Conservation (phyloP, 805 yeast species). For the Pichia deserticola region DNA sequence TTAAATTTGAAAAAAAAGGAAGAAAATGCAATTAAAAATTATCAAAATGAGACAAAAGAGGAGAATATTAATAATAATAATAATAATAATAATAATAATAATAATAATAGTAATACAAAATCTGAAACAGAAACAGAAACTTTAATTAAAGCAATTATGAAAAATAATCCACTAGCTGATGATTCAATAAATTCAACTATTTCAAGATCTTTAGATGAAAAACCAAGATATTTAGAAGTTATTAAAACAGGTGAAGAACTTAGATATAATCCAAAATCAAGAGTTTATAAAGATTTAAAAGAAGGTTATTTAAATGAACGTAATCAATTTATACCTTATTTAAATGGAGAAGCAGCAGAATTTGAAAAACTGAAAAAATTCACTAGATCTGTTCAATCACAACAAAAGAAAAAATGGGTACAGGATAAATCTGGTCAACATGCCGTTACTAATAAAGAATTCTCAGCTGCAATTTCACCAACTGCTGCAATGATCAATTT, state of each 20-base stretch:
- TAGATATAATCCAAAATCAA: slow-evolving; percentile 48
- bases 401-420: slow-evolving; percentile 15
- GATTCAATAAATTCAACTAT: slow-evolving; percentile 28
- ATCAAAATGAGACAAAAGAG: slow-evolving; percentile 1
- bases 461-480: slow-evolving; percentile 37
- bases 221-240: slow-evolving; percentile 59
- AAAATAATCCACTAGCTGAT: slow-evolving; percentile 11
- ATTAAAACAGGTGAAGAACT: slow-evolving; percentile 36
- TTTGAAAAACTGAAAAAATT: slow-evolving; percentile 41
- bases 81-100: slow-evolving; percentile 6
- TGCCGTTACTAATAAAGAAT: slow-evolving; percentile 19
- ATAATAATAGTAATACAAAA: background rate
- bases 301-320: slow-evolving; percentile 28
- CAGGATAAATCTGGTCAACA: slow-evolving; percentile 8
- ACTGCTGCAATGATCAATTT: slow-evolving; percentile 35
- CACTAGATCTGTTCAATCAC: slow-evolving; percentile 27
- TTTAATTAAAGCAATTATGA: slow-evolving; percentile 6
- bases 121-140: slow-evolving; percentile 24
- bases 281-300: slow-evolving; percentile 30
- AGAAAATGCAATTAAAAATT: slow-evolving; percentile 21
- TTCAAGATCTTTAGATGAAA: slow-evolving; percentile 65
- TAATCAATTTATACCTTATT: slow-evolving; percentile 47
- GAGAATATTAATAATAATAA: slow-evolving; percentile 10
- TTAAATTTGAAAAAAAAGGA: slow-evolving; percentile 37
- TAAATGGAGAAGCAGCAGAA: slow-evolving; percentile 51